Conservation (phyloP, 2,329 filamentous ascomycete genomes). For the Emergomyces pasteurianus region DNA sequence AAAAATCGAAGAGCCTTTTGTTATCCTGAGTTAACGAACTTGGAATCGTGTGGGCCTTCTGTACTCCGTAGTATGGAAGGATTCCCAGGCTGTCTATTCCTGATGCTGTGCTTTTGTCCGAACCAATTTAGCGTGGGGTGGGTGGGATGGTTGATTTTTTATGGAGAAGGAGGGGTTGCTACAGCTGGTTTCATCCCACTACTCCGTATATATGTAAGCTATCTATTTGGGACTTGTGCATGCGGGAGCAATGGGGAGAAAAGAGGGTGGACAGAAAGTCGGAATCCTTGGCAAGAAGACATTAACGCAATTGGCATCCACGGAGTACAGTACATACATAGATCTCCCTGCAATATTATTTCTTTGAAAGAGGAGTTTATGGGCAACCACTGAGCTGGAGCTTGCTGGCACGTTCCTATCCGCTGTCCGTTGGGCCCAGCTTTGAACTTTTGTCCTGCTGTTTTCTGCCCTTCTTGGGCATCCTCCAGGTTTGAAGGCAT, state of each 20-base stretch:
- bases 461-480: not conserved
- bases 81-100: not conserved
- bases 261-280: not conserved
- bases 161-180: not conserved
- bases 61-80: not conserved
- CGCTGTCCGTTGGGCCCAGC: not conserved
- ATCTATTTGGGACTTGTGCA: not conserved
- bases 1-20: not conserved
- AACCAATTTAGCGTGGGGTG: not conserved
- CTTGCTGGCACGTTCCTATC: not conserved
- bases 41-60: too few species aligned
- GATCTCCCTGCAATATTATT: not conserved
- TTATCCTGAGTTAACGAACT: not conserved
- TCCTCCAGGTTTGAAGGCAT: not conserved
- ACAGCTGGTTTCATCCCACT: not conserved
- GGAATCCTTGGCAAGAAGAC: not conserved
- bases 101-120: not conserved
- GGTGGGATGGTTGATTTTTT: not conserved
- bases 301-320: not conserved
- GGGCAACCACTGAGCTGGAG: not conserved
- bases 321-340: too few species aligned
- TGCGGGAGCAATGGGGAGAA: not conserved
- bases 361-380: not conserved
- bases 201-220: not conserved
- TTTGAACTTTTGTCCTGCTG: not conserved